Evolutionary conservation across 192 early-diverging fungal genomes (phyloP).

Genomic region (Thamnidium elegans): DNA sequence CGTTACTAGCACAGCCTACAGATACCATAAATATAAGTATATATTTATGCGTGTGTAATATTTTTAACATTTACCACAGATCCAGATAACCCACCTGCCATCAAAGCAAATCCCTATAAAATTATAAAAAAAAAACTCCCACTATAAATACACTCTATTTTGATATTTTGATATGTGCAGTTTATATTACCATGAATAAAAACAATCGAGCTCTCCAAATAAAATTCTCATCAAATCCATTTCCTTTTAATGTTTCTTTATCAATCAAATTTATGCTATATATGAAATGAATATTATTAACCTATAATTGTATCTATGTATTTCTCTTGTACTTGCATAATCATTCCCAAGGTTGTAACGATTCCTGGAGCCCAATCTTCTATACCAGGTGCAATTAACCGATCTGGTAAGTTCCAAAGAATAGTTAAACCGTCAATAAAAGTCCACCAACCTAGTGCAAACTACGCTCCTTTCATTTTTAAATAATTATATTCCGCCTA

Average conservation of each 20-base stretch:
- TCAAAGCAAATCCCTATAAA: conserved; percentile 9
- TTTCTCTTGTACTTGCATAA: conserved; percentile 8
- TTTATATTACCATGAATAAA: conserved; percentile 5
- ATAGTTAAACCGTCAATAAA: conserved; percentile 24
- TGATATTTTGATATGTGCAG: not conserved
- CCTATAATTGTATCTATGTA: not conserved
- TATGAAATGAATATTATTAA: not conserved
- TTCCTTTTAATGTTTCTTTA: conserved; percentile 11
- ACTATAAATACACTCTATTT: not conserved
- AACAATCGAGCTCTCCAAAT: conserved; percentile 1
- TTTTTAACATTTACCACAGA: conserved; percentile 8
- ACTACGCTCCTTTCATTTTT: conserved; percentile 8
- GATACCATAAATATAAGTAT: not conserved
- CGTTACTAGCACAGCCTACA: conserved; percentile 6
- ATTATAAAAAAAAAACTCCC: not conserved
- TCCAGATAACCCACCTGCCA: conserved; percentile 11
- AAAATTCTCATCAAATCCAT: conserved; percentile 1
- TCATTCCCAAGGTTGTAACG: conserved; percentile 18
- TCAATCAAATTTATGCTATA: conserved; percentile 10
- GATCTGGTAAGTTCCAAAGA: not conserved
- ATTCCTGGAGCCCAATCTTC: conserved; percentile 32
- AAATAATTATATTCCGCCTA: not conserved
- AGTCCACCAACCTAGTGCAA: conserved; percentile 26
- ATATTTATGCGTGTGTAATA: not conserved
- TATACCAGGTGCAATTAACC: conserved; percentile 9